A percentile compares a stretch with the other conserved stretches of the same genome.
Conservation (phyloP, 1,139 yeast genomes). For the Petasospora fabianii region DNA sequence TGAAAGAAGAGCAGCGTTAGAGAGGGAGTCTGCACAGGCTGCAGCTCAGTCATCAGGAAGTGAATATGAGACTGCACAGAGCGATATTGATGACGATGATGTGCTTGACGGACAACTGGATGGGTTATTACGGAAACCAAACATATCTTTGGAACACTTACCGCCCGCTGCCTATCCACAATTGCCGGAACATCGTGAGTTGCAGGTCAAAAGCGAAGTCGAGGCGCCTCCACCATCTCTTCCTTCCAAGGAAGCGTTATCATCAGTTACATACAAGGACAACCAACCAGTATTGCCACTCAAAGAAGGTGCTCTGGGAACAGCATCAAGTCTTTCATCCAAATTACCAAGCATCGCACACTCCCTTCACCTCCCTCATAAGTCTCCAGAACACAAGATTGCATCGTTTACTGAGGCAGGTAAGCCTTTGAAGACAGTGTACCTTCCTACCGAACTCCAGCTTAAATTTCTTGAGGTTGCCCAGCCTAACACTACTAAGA, state of each 20-base stretch:
- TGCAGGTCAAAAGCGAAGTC: not conserved
- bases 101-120: conserved; percentile 4
- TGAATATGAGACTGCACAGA: not conserved
- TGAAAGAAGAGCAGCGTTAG: not conserved
- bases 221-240: conserved; percentile 4
- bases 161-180: conserved; percentile 18
- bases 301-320: conserved; percentile 1
- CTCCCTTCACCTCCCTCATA: not conserved
- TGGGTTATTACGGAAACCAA: conserved; percentile 3
- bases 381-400: conserved; percentile 34
- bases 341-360: conserved; percentile 1
- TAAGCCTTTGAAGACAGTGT: conserved; percentile 45
- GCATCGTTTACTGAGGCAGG: conserved; percentile 48
- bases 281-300: not conserved
- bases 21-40: not conserved
- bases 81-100: conserved; percentile 10
- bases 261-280: not conserved
- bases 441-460: conserved; percentile 43
- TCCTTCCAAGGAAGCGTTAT: conserved; percentile 6
- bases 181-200: conserved; percentile 6
- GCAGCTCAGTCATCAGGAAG: not conserved
- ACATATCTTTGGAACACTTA: not conserved
- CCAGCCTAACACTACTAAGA: conserved; percentile 39
- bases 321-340: not conserved
- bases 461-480: conserved; percentile 42